These are phyloP conservation scores for Candida hispaniensis DNA, from an alignment of 805 yeast species.

Conservation along the genomic window DNA sequence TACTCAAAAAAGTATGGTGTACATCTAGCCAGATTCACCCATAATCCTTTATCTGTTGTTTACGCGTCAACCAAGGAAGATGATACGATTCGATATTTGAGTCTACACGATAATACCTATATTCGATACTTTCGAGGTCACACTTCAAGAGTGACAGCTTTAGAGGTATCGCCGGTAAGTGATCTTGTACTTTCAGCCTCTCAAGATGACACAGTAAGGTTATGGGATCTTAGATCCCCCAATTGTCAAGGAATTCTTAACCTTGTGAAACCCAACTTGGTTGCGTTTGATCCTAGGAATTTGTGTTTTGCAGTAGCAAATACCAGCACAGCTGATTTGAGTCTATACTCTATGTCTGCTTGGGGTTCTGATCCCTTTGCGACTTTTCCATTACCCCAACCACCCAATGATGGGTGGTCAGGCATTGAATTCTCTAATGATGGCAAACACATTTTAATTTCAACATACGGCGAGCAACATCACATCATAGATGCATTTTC, in stretches of 20 bases:
- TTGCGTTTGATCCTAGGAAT: constrained; percentile 79
- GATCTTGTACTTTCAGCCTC: constrained; percentile 60
- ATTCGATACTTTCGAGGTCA: constrained; percentile 85
- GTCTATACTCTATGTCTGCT: constrained; percentile 51
- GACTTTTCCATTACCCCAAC: constrained; percentile 34
- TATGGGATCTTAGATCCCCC: constrained; percentile 76
- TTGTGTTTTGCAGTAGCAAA: constrained; percentile 60
- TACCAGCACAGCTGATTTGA: constrained; percentile 25
- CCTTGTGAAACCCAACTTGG: constrained; percentile 42
- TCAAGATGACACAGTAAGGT: constrained; percentile 64
- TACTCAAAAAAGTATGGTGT: constrained; percentile 88
- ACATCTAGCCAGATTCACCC: constrained; percentile 76
- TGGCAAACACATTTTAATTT: constrained; percentile 53
- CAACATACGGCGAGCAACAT: constrained; percentile 47
- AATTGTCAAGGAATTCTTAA: constrained; percentile 53
- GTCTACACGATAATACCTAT: constrained; percentile 67
- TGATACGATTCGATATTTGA: constrained; percentile 53
- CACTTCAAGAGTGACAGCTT: constrained; percentile 55
- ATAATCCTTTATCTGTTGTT: constrained; percentile 56
- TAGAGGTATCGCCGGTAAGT: constrained; percentile 62
- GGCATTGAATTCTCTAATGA: constrained; percentile 71
- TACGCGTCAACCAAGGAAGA: constrained; percentile 79
- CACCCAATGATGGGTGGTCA: constrained; percentile 36
- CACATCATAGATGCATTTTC: constrained; percentile 59
- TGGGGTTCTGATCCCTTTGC: constrained; percentile 50